phyloP scores from a whole-genome alignment of 2,329 filamentous ascomycete species.

The Orbilia blumenaviensis region DNA sequence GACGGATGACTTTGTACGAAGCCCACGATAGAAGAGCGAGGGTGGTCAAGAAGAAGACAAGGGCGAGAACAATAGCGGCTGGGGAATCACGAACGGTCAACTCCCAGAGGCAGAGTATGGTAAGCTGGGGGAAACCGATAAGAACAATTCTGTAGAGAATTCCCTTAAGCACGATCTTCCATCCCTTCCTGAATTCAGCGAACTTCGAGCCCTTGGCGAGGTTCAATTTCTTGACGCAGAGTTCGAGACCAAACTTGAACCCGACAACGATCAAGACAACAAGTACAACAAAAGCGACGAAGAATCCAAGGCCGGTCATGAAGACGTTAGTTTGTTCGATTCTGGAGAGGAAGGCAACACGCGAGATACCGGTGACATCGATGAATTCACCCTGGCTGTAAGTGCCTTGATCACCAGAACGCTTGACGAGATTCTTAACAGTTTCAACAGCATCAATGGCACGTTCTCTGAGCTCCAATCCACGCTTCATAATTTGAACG shows the following conservation, averaged over 20 bases:
- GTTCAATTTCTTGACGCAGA: conserved; percentile 76
- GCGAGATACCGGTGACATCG: conserved; percentile 81
- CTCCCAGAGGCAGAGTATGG: conserved; percentile 91
- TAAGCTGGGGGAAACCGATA: conserved; percentile 91
- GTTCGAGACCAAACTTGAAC: conserved; percentile 84
- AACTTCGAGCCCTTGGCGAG: conserved; percentile 83
- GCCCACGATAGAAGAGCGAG: conserved; percentile 82
- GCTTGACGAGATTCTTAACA: conserved; percentile 56
- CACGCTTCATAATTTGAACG: conserved; percentile 79
- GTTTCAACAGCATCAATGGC: conserved; percentile 65
- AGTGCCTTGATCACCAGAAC: conserved; percentile 40
- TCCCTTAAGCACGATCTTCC: conserved; percentile 90
- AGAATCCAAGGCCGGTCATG: conserved; percentile 88
- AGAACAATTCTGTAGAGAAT: conserved; percentile 89
- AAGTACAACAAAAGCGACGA: conserved; percentile 81
- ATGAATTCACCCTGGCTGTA: conserved; percentile 59
- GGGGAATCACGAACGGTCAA: conserved; percentile 85
- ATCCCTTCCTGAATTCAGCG: conserved; percentile 90
- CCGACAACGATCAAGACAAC: conserved; percentile 76
- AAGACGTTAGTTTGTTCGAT: conserved; percentile 95
- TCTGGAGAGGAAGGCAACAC: conserved; percentile 82
- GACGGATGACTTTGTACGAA: conserved; percentile 84
- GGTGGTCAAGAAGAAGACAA: conserved; percentile 88
- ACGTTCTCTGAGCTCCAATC: conserved; percentile 59
- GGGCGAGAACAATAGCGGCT: conserved; percentile 83